A percentile compares a stretch with the other conserved stretches of the same genome.
Conservation (phyloP, 192 early-diverging fungal species). For the Coemansia sp. region DNA sequence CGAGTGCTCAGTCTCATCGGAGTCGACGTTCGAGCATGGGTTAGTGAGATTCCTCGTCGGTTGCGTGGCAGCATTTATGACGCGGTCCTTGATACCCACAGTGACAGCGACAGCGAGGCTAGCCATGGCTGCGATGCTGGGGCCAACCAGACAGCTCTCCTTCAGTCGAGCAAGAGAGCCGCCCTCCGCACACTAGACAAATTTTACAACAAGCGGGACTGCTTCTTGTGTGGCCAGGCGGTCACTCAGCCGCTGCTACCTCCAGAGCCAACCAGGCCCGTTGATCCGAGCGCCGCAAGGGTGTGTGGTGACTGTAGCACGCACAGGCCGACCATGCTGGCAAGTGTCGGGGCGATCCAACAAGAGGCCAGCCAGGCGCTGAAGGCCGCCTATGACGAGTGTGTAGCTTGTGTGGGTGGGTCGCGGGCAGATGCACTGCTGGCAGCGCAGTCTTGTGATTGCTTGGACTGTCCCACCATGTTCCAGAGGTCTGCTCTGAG, state of each 20-base stretch:
- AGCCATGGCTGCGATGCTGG: not conserved
- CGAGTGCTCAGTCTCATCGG: conserved; percentile 80
- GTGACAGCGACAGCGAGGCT: conserved; percentile 5
- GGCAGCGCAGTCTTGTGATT: conserved; percentile 31
- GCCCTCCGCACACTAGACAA: conserved; percentile 32
- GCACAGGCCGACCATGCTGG: conserved; percentile 11
- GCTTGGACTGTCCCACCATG: conserved; percentile 36
- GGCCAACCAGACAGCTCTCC: not conserved
- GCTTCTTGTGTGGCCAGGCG: conserved; percentile 29
- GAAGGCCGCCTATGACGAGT: conserved; percentile 15
- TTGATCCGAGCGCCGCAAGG: not conserved
- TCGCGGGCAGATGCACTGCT: conserved; percentile 27
- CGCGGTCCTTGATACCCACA: conserved; percentile 4
- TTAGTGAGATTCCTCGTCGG: conserved; percentile 27
- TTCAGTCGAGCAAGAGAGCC: not conserved
- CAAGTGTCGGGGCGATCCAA: conserved; percentile 9
- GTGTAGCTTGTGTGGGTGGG: conserved; percentile 27
- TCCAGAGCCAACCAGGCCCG: not conserved
- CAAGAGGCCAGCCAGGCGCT: conserved; percentile 5
- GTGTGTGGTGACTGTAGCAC: conserved; percentile 20
- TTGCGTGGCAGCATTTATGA: conserved; percentile 16
- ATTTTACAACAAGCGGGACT: conserved; percentile 37
- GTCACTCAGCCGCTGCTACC: conserved; percentile 3
- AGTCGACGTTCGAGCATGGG: conserved; percentile 52
- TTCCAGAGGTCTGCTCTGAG: conserved; percentile 18